Evolutionary conservation across 495 filamentous ascomycete species (phyloP).

Genomic region (Oidiodendron maius): DNA sequence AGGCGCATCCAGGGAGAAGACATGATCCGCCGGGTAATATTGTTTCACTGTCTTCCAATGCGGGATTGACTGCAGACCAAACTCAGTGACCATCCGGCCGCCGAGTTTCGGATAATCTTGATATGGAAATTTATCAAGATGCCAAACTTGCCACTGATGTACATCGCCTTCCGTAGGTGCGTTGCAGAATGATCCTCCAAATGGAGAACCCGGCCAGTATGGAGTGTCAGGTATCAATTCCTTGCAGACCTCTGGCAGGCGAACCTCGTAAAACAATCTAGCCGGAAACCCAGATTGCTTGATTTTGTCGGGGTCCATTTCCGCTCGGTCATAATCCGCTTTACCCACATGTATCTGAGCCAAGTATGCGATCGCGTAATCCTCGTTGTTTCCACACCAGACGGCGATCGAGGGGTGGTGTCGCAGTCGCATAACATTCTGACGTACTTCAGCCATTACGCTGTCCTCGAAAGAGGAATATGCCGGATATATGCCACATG

Average conservation of each 20-base stretch:
- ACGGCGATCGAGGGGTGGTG: constrained; percentile 83
- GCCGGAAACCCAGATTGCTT: neutral
- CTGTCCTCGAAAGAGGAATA: constrained; percentile 59
- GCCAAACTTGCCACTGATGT: neutral
- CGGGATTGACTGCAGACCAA: neutral
- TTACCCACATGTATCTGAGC: too few species aligned
- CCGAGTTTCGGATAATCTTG: neutral
- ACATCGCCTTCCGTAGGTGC: neutral
- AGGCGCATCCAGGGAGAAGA: too few species aligned
- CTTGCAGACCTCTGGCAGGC: neutral
- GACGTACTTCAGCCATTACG: constrained; percentile 64
- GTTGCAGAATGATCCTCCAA: neutral
- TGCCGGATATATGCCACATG: constrained; percentile 62
- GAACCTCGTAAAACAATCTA: neutral
- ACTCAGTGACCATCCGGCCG: neutral
- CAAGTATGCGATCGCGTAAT: neutral
- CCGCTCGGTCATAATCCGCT: neutral
- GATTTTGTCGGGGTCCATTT: neutral
- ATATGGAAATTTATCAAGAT: neutral
- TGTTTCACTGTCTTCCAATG: neutral
- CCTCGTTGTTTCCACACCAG: constrained; percentile 69
- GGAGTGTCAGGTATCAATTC: neutral
- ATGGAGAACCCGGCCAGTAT: neutral
- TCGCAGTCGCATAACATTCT: constrained; percentile 67
- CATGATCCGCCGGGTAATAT: neutral